These are phyloP conservation scores for Termitomyces sp. DNA, from an alignment of 768 basidiomycete genomes.

Conservation along the genomic window DNA sequence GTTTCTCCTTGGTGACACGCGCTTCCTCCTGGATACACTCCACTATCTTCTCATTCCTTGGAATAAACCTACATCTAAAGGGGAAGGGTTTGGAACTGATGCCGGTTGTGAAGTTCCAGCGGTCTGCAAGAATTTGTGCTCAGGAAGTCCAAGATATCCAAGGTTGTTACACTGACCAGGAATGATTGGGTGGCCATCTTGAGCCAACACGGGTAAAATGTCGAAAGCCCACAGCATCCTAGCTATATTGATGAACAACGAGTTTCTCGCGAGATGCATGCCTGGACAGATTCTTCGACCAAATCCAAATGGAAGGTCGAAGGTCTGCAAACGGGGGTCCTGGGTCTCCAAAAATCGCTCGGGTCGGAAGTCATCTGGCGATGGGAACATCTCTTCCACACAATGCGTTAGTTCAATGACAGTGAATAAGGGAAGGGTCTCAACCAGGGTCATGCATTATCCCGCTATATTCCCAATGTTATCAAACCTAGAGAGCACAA, in stretches of 20 bases:
- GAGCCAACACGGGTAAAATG: slow-evolving; percentile 18
- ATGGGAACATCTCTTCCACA: slow-evolving; percentile 25
- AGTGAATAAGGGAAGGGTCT: background rate
- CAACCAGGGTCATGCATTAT: slow-evolving; percentile 30
- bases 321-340: slow-evolving; percentile 25
- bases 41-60: slow-evolving; percentile 19
- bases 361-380: slow-evolving; percentile 32
- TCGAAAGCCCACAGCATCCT: slow-evolving; percentile 33
- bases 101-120: slow-evolving; percentile 24
- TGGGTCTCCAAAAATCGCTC: slow-evolving; percentile 36
- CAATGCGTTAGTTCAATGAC: background rate
- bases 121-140: background rate
- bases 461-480: slow-evolving; percentile 19
- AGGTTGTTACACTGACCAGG: background rate
- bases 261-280: slow-evolving; percentile 31
- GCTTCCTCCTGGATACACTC: slow-evolving; percentile 22
- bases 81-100: slow-evolving; percentile 29
- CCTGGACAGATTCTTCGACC: slow-evolving; percentile 36
- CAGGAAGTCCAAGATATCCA: no score
- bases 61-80: slow-evolving; percentile 27
- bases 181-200: slow-evolving; percentile 6
- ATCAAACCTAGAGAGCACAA: background rate
- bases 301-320: slow-evolving; percentile 36
- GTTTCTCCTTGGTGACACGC: slow-evolving; percentile 13
- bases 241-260: slow-evolving; percentile 30